These are phyloP conservation scores for Paecilomyces variotii DNA, from an alignment of 2,329 filamentous ascomycete species.

Conservation along the genomic window DNA sequence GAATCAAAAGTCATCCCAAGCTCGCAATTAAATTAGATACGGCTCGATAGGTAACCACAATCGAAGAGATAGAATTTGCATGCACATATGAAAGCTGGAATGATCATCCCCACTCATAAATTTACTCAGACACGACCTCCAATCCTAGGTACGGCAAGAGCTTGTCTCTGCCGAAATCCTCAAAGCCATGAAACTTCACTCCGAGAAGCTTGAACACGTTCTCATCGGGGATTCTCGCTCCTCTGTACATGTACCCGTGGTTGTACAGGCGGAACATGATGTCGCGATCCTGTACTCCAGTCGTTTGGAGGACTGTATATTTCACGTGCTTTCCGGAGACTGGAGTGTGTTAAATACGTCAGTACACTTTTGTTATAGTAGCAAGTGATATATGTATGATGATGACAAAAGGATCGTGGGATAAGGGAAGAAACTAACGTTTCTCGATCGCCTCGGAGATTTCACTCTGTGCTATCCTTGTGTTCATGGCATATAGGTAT, in stretches of 20 bases:
- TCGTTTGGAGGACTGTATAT: constrained; percentile 11
- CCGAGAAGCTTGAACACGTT: constrained; percentile 13
- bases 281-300: constrained; percentile 14
- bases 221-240: constrained; percentile 9
- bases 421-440: neutral
- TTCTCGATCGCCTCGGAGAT: neutral
- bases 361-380: neutral
- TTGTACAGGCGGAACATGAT: constrained; percentile 17
- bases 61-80: neutral
- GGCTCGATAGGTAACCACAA: neutral
- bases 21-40: too few relatives aligned
- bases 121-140: neutral
- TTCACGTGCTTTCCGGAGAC: constrained; percentile 11
- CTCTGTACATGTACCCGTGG: constrained; percentile 12
- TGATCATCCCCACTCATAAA: neutral
- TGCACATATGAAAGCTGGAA: neutral
- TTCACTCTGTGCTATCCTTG: neutral
- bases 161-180: constrained; percentile 11
- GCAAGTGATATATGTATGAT: neutral
- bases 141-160: constrained; percentile 20
- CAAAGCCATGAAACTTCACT: constrained; percentile 11
- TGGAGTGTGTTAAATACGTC: neutral
- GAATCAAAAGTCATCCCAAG: too few relatives aligned
- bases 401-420: neutral
- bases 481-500: neutral